These are phyloP conservation scores for Malus domestica DNA, from an alignment of 306 rosid genomes.

Conservation along the genomic window DNA sequence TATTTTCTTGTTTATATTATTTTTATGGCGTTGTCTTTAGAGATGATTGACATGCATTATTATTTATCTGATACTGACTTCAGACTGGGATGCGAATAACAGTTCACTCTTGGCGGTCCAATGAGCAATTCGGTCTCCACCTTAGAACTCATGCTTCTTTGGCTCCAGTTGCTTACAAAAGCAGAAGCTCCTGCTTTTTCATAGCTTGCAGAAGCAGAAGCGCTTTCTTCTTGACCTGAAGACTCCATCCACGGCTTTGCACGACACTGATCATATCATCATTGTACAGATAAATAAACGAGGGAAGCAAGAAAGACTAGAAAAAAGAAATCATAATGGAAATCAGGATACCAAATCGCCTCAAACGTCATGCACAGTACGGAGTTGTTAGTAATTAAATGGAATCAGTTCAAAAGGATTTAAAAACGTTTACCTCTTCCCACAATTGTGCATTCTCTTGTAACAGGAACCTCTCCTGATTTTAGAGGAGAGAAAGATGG, in stretches of 20 bases:
- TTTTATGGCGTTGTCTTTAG: not conserved
- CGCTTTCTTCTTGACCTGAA: slow-evolving; percentile 12
- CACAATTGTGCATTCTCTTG: slow-evolving; percentile 33
- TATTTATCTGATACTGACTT: not conserved
- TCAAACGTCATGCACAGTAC: not conserved
- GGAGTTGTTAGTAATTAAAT: not conserved
- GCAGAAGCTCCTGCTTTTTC: not conserved
- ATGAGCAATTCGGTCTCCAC: slow-evolving; percentile 45
- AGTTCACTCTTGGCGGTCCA: slow-evolving; percentile 34
- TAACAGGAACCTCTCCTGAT: slow-evolving; percentile 42
- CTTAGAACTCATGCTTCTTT: slow-evolving; percentile 13
- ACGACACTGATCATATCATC: not conserved
- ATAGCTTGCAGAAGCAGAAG: not conserved
- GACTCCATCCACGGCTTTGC: not conserved
- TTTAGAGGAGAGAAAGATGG: not conserved
- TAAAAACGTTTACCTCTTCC: slow-evolving; percentile 28
- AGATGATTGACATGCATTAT: not conserved
- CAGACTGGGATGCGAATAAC: not conserved
- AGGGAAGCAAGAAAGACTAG: not conserved
- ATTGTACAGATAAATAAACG: not conserved
- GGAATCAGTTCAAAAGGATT: not conserved
- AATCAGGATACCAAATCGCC: not conserved
- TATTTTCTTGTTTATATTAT: not conserved
- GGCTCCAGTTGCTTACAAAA: slow-evolving; percentile 1
- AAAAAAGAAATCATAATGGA: no score